Base-by-base conservation (phyloP, 176 grass and related monocot species). In the Aechmea fasciata region DNA sequence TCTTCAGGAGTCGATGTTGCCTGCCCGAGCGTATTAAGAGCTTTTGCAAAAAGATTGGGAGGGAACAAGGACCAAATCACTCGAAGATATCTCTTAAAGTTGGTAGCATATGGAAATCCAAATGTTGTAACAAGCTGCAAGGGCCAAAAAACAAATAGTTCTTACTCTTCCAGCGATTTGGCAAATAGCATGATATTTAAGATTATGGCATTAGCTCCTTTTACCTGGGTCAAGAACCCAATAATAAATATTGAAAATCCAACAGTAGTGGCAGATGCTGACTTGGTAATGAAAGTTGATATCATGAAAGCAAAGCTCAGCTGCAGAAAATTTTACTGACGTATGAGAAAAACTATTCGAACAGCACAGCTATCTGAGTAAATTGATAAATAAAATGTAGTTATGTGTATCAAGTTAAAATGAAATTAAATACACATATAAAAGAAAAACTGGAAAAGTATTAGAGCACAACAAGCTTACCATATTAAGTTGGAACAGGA, bases 401-500 rank as follows among this genome's bases (percentile, higher is more conserved):
- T 9, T 20, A 59, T 59, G 9, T 59, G 15, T 55, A 17, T 17
- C 3, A 59, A 19, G 19, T 67, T 66, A 10, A 57, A 64, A 59
- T 29, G 49, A 65, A 48, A 82, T n/a, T 61, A 22, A 47, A 63
- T 23, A 69, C 18, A 65, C 17, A 7, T 52, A 52, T 50, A 11
- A 7, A 53, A 68, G 0, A 76, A 22, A 26, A 52, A 23, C 2
- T 66, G 69, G 78, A 25, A 63, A 78, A 65, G 66, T 13, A 81
- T 73, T 62, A 11, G 49, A 51, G 77, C 41, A 82, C 14, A 22
- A 66, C 2, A 69, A 52, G 15, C 18, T 72, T 87, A 97, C 94
- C 94, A 97, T 97, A 67, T 97, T 92, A 71, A 97, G 77, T 68
- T 97, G 94, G 77, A 97, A 97, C 51, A 97, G 86, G 68, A 92